A percentile compares a stretch with the other conserved stretches of the same genome.
Conservation (phyloP, 208 protist species). For the Angomonas ambiguus region DNA sequence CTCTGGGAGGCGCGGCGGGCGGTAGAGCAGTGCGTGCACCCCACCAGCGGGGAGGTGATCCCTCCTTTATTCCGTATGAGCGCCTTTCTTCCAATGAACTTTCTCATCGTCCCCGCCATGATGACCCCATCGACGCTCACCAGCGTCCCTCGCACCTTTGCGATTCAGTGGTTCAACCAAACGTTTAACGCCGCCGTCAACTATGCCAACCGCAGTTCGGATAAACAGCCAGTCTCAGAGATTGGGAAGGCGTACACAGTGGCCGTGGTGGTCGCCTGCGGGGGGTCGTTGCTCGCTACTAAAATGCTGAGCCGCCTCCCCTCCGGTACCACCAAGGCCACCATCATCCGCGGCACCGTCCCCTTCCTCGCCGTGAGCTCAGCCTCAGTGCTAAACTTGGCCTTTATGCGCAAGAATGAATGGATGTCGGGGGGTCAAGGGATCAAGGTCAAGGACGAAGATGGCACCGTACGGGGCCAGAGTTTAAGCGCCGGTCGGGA, state of each 20-base stretch:
- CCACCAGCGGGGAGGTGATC: constrained; percentile 87
- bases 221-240: constrained; percentile 73
- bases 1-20: constrained; percentile 85
- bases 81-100: constrained; percentile 91
- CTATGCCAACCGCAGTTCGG: constrained; percentile 92
- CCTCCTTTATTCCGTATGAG: constrained; percentile 88
- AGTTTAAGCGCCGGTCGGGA: constrained; percentile 70
- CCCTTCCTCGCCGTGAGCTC: constrained; percentile 77
- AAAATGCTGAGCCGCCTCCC: constrained; percentile 51
- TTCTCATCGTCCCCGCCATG: constrained; percentile 87
- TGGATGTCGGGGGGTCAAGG: constrained; percentile 72
- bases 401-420: constrained; percentile 88
- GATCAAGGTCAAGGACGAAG: constrained; percentile 83
- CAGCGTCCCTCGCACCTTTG: constrained; percentile 63
- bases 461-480: constrained; percentile 64
- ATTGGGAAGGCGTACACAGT: constrained; percentile 76
- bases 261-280: constrained; percentile 67
- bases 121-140: constrained; percentile 72
- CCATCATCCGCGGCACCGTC: constrained; percentile 72
- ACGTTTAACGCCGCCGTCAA: constrained; percentile 93
- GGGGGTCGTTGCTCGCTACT: constrained; percentile 59
- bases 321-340: constrained; percentile 43
- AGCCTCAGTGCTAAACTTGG: constrained; percentile 84
- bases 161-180: constrained; percentile 93
- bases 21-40: constrained; percentile 87